phyloP scores from a whole-genome alignment of 2,329 filamentous ascomycete genomes.

The Colletotrichum neosansevieriae region DNA sequence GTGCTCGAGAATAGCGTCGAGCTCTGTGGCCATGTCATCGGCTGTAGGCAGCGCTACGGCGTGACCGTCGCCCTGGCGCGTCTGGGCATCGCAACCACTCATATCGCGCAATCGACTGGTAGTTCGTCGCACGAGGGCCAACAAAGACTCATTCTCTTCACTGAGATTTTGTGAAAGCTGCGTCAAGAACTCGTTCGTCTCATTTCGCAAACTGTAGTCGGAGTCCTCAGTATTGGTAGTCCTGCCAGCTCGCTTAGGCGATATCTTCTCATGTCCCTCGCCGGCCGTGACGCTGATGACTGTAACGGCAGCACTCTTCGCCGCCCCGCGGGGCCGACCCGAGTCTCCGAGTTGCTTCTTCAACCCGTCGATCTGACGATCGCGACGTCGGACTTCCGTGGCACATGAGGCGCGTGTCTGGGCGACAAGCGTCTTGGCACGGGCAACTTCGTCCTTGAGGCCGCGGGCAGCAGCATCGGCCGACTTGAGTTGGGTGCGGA shows the following conservation, averaged over 20 bases:
- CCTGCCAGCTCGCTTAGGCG: conserved; percentile 42
- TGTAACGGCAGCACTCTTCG: conserved; percentile 66
- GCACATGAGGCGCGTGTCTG: conserved; percentile 90
- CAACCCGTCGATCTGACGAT: conserved; percentile 87
- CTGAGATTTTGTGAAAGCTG: conserved; percentile 85
- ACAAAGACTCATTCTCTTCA: conserved; percentile 90
- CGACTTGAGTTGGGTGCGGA: conserved; percentile 76
- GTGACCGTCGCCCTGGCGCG: conserved; percentile 45
- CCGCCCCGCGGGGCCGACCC: conserved; percentile 70
- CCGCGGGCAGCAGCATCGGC: conserved; percentile 80
- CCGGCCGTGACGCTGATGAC: conserved; percentile 70
- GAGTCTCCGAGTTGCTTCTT: conserved; percentile 87
- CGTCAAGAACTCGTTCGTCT: conserved; percentile 92
- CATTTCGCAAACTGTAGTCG: conserved; percentile 79
- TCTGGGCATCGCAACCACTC: conserved; percentile 63
- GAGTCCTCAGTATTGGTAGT: conserved; percentile 57
- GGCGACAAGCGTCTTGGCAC: conserved; percentile 81
- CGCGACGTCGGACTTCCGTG: conserved; percentile 90
- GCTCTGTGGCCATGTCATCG: conserved; percentile 78
- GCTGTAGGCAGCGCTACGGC: conserved; percentile 51
- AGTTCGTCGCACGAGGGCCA: conserved; percentile 78
- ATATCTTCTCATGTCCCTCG: conserved; percentile 60
- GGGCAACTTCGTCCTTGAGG: conserved; percentile 86
- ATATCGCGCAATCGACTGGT: conserved; percentile 78
- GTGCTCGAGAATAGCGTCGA: conserved; percentile 83